Base-by-base conservation (phyloP, 2,329 filamentous ascomycete species). In the Niveomyces coronatus region DNA sequence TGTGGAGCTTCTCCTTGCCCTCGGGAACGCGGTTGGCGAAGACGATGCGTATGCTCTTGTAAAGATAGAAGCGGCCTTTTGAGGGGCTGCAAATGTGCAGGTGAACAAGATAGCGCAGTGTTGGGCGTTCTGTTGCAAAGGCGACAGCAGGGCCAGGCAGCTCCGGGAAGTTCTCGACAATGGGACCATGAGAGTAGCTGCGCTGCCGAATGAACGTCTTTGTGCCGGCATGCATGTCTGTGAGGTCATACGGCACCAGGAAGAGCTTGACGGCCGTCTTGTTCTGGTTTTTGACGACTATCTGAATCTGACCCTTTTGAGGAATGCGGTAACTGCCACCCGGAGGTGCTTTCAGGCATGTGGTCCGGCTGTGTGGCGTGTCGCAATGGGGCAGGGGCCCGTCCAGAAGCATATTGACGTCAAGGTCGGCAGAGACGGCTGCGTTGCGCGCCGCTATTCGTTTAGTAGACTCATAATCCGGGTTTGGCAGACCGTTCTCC, bases 191-290 rank as follows among this genome's bases (percentile, higher is more conserved):
- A 0, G 87, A 94, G 58, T 94, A 96, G 56, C 84, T 91, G 43
- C 91, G 81, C 61, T 98, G 91, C 20, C 91, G 78, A 44, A 98
- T 82, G 50, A 96, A 96, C 0, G 91, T 98, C 60, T 96, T 96
- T 13, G 86, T 93, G 0, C 87, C 87, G 0, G 86, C 75, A 44
- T 91, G 82, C 89, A 98, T 98, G 36, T 86, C 89, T 1, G 77
- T 72, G 1, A 98, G 67, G 54, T 96, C 87, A 50, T 96, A 98
- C 0, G 89, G 91, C 3, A 98, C 77, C 17, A 96, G 70, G 49
- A 96, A 96, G 1, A 98, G 68, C 58, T 98, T 96, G 39, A 96
- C 89, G 1, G 91, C 91, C 4, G 91, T 96, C 56, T 96, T 96
- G 63, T 96, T 94, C 13, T 88, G 89, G 51, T 96, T 98, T 57